phyloP scores from a whole-genome alignment of 225 moss, liverwort and hornwort genomes.

The Climacium dendroides region DNA sequence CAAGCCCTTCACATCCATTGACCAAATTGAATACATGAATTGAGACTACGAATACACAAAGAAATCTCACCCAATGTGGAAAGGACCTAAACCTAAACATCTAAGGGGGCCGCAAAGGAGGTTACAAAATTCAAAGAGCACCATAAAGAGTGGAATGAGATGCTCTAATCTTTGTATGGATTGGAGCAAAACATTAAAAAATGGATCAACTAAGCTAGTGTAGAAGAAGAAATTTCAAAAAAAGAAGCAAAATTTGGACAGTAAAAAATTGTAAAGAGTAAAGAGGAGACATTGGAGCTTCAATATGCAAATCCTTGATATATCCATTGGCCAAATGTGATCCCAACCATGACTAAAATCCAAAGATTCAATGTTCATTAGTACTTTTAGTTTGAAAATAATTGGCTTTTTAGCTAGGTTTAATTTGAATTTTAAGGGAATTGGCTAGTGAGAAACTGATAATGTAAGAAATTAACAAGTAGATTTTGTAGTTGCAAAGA shows the following conservation, averaged over 20 bases:
- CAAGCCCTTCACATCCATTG: too few relatives aligned
- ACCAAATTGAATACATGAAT: neutral
- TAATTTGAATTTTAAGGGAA: neutral
- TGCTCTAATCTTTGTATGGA: neutral
- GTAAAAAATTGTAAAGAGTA: neutral
- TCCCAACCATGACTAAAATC: neutral
- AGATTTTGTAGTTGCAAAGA: neutral
- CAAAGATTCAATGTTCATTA: neutral
- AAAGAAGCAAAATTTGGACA: too few relatives aligned
- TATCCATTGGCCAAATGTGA: neutral
- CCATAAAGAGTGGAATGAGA: neutral
- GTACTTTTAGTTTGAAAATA: neutral
- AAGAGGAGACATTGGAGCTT: neutral
- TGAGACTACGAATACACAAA: neutral
- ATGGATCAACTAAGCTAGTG: neutral
- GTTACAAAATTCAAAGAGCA: neutral
- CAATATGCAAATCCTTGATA: neutral
- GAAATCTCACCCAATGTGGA: neutral
- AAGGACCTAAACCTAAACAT: neutral
- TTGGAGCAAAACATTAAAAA: neutral
- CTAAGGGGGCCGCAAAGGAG: too few relatives aligned
- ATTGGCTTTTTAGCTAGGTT: rapidly evolving
- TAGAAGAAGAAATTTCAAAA: neutral
- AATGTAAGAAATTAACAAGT: neutral
- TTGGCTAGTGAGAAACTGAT: neutral